Evolutionary conservation across 768 basidiomycete species (phyloP), one percentile per base, ranked within the genome.

Genomic region (Hemileccinum impolitum): DNA sequence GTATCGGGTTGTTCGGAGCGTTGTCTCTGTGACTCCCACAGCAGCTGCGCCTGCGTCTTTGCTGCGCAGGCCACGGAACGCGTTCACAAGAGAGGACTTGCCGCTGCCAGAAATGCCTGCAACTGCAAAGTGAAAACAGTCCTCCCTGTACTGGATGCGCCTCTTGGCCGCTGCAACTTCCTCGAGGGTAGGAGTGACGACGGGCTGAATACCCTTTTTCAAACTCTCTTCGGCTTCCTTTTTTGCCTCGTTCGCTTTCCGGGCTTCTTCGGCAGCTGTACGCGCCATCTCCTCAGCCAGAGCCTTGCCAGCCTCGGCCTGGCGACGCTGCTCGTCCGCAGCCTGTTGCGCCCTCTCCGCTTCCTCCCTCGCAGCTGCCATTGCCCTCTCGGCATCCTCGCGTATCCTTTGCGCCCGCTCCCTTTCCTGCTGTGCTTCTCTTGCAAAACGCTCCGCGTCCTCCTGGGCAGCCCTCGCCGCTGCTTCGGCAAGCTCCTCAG

Each of bases 81-180:
- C 61, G 48, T 72, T 70, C 17, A 72, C 61, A 7, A 72, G 57
- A 9, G 70, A 70, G 1, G 70, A 72, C 47, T 72, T 72, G 34
- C 70, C 69, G n/a, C 66, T 62, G 6, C 68, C 70, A 2, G 67
- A 57, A 30, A 63, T 32, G 1, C 70, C 70, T 9, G 66, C 67
- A 42, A 72, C 38, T 2, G 66, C 70, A 42, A 72, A 63, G 34
- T 72, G 69, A 35, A 67, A 67, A 10, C 50, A 35, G 2, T 58
- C 63, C 15, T 70, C 65, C 11, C 25, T 54, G 32, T 62, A 65
- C 43, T 57, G 56, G 13, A 65, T 32, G 2, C 50, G 53, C 6
- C n/a, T 52, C 43, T 64, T 65, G 4, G 51, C 52, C 0, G 49
- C 53, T 3, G 43, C 47, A 18, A 56, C 17, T 19, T 61, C 52